Evolutionary conservation across 2,329 filamentous ascomycete species (phyloP), one percentile per base, ranked within the genome.

Genomic region (Hirsutella rhossiliensis): DNA sequence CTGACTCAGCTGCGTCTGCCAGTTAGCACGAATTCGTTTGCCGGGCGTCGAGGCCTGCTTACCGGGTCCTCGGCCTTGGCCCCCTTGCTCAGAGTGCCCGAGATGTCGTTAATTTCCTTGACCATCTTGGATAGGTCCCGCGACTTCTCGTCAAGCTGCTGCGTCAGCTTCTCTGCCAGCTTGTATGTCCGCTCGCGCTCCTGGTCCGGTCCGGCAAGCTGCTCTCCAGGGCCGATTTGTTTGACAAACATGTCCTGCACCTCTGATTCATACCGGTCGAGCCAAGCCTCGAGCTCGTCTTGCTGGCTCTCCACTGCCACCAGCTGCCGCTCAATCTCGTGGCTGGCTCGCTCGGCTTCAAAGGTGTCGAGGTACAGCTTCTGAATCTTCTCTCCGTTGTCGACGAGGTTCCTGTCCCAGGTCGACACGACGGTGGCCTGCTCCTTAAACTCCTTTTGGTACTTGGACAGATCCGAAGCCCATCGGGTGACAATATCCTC

Each of bases 401-500:
- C 86, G 3, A 97, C 88, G 13, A 98, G 73, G 60, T 89, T 78
- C 46, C 87, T 80, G 62, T 98, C 92, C 94, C 94, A 98, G 38
- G 77, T 74, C 12, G 88, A 84, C 13, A 97, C 87, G 50, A 88
- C 84, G 48, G 81, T 76, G 5, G 94, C 90, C 62, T 97, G 88
- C 30, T 83, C 76, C 60, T 94, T 88, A 68, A 97, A 98, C 47
- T 94, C 87, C 62, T 95, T 94, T 58, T 97, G 90, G 59, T 98
- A 96, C 58, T 94, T 94, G 43, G 88, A 84, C 41, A 98, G 71
- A 58, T 97, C 92, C 0, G 88, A 87, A 2, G 92, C 92, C 92
- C 92, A 98, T 29, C 88, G 81, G 4, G 87, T 96, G 52, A 98
- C 88, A 50, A 98, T 96, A 61, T 98, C 92, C 58, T 98, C 92